Evolutionary conservation across 768 basidiomycete genomes (phyloP).

Genomic region (Hericium coralloides): DNA sequence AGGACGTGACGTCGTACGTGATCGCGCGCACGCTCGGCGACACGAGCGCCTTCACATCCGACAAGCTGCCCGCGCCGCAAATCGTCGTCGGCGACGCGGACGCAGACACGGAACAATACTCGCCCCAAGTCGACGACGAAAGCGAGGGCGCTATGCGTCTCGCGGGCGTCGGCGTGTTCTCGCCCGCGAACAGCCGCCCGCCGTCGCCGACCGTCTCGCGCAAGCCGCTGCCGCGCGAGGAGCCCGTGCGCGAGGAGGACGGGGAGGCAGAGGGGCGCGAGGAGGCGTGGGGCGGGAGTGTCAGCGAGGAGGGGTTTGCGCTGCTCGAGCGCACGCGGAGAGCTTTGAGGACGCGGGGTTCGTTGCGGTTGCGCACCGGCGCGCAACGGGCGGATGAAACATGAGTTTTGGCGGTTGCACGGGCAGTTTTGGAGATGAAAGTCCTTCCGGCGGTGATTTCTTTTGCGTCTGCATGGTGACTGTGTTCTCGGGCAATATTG

Average conservation of each 20-base stretch:
- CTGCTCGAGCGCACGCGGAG: constrained; percentile 15
- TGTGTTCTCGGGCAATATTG: not conserved
- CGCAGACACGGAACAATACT: constrained; percentile 8
- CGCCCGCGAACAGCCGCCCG: constrained; percentile 58
- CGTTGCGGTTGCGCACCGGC: not conserved
- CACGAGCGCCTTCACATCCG: constrained; percentile 66
- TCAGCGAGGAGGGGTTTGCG: constrained; percentile 26
- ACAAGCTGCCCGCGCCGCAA: constrained; percentile 22
- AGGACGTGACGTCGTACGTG: constrained; percentile 78
- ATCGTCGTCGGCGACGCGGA: not conserved
- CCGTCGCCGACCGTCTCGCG: constrained; percentile 46
- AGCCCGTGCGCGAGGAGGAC: not conserved
- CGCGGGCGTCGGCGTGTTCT: constrained; percentile 66
- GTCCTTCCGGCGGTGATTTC: not conserved
- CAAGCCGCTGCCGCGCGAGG: not conserved
- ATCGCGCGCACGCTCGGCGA: constrained; percentile 76
- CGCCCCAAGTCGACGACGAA: constrained; percentile 5
- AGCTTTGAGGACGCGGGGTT: constrained; percentile 9
- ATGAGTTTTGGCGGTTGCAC: not conserved
- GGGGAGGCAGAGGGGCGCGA: not conserved
- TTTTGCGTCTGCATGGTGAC: no score
- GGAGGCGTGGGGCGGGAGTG: constrained; percentile 2
- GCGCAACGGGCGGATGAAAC: not conserved
- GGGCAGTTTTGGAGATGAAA: not conserved
- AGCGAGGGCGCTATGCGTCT: constrained; percentile 22